Conservation (phyloP, 805 yeast species). For the Spencermartinsiella europaea region DNA sequence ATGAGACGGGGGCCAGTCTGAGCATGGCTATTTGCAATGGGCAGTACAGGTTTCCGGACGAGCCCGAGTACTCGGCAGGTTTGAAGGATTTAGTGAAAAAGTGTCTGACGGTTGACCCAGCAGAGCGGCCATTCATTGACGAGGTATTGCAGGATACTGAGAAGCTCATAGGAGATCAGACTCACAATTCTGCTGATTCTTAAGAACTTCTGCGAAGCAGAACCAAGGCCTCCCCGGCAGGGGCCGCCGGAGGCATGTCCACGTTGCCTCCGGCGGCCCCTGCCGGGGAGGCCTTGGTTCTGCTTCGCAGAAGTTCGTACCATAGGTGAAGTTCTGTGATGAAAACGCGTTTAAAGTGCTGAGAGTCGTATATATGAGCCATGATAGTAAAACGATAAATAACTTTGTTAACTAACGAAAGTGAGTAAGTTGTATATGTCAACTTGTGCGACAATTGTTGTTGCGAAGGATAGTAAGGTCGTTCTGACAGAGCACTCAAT, state of each 20-base stretch:
- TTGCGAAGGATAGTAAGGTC: too few species aligned
- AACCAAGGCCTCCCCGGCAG: neutral
- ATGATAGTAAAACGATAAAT: too few species aligned
- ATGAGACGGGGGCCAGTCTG: constrained; percentile 75
- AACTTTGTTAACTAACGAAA: too few species aligned
- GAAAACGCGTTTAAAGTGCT: too few species aligned
- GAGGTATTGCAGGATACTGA: constrained; percentile 11
- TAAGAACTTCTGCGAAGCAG: neutral
- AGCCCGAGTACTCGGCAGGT: constrained; percentile 48
- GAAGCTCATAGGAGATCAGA: neutral
- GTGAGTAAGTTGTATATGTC: too few species aligned
- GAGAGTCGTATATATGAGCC: too few species aligned
- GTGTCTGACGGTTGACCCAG: constrained; percentile 62
- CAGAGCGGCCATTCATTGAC: constrained; percentile 58
- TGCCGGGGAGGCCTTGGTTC: neutral
- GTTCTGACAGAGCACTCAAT: too few species aligned
- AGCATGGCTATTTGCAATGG: constrained; percentile 71
- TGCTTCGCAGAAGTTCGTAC: neutral
- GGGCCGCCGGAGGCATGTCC: neutral
- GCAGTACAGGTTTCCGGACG: constrained; percentile 51
- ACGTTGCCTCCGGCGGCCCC: neutral
- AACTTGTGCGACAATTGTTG: too few species aligned
- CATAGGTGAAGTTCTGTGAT: too few species aligned
- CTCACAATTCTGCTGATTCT: too few species aligned
- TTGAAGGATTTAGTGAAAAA: constrained; percentile 50